Conservation (phyloP, 2,329 filamentous ascomycete species). For the Aureobasidium namibiae region DNA sequence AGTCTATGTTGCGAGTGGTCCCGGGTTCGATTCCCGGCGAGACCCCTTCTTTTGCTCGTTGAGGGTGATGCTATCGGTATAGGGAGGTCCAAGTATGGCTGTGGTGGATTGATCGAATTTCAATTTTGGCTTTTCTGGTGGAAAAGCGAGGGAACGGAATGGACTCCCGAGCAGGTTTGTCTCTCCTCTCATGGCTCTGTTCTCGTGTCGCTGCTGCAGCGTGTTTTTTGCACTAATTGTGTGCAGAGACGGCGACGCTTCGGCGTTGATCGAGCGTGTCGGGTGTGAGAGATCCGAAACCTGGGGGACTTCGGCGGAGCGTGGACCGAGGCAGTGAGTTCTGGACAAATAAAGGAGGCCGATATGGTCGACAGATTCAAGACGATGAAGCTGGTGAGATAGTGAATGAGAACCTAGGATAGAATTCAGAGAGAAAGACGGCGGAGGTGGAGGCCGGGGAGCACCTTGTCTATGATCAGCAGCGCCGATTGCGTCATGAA, state of each 20-base stretch:
- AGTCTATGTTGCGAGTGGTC: conserved; percentile 8
- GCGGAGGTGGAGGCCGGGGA: neutral
- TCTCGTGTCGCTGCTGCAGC: neutral
- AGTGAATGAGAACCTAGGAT: too few species aligned
- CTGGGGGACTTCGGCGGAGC: neutral
- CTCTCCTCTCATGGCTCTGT: too few species aligned
- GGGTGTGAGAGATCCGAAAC: neutral
- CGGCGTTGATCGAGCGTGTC: neutral
- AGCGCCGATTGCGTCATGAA: neutral
- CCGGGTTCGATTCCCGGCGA: conserved; percentile 12
- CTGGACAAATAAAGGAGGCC: too few species aligned
- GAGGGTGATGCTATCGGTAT: neutral
- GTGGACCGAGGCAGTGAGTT: neutral
- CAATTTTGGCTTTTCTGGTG: too few species aligned
- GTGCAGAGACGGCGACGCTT: neutral
- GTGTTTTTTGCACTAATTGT: neutral
- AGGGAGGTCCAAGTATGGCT: too few species aligned
- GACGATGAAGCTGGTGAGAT: neutral
- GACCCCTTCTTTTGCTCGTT: conserved; percentile 5
- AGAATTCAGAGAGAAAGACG: neutral
- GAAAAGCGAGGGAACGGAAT: too few species aligned
- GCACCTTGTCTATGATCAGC: neutral
- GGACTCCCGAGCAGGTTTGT: too few species aligned
- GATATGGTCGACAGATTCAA: too few species aligned
- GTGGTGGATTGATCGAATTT: too few species aligned